Evolutionary conservation across 768 basidiomycete genomes (phyloP).

Genomic region (Naganishia randhawae): DNA sequence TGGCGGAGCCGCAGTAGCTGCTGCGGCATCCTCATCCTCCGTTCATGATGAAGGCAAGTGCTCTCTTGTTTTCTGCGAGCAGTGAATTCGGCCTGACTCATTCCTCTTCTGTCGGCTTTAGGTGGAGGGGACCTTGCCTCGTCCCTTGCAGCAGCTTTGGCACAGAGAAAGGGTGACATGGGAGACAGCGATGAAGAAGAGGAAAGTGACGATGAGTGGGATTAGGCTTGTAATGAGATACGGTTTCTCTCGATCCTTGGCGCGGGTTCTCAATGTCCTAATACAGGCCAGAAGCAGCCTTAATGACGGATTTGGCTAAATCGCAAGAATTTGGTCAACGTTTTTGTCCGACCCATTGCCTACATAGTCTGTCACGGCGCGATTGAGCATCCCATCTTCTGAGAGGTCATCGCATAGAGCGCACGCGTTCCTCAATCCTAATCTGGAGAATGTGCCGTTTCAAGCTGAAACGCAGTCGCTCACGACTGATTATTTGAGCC

Average conservation of each 20-base stretch:
- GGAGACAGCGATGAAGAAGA: constrained; percentile 77
- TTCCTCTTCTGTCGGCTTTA: background rate
- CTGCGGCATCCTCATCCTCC: constrained; percentile 11
- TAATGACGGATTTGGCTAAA: background rate
- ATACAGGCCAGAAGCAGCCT: background rate
- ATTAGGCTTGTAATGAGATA: constrained; percentile 27
- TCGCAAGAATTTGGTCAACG: background rate
- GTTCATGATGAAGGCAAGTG: constrained; percentile 5
- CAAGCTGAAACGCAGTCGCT: no score
- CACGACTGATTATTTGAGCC: no score
- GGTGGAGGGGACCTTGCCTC: constrained; percentile 73
- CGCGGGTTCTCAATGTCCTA: background rate
- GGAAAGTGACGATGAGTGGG: constrained; percentile 54
- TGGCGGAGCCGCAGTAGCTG: constrained; percentile 37
- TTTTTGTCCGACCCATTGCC: no score
- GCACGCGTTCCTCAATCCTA: no score
- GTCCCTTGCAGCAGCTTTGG: constrained; percentile 76
- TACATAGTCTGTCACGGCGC: no score
- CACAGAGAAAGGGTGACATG: constrained; percentile 77
- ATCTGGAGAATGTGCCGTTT: no score
- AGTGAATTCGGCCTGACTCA: background rate
- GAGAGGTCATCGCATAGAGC: no score
- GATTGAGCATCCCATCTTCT: no score
- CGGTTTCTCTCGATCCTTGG: background rate
- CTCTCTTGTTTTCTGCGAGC: background rate